These are phyloP conservation scores for Tetracladium marchalianum DNA, from an alignment of 495 filamentous ascomycete species.

Conservation along the genomic window DNA sequence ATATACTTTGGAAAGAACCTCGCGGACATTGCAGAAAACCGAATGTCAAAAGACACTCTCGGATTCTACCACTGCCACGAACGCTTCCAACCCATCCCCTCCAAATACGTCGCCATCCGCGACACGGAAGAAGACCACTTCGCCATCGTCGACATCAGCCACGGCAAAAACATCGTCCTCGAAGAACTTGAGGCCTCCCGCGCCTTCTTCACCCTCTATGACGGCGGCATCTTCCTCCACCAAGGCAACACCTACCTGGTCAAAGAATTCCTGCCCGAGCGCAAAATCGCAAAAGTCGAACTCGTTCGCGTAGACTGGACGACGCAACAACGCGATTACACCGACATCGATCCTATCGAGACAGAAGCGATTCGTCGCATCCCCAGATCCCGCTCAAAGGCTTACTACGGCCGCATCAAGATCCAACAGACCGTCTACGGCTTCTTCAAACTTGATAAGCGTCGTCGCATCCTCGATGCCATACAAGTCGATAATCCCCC, in stretches of 20 bases:
- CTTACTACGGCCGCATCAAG: conserved; percentile 76
- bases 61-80: conserved; percentile 88
- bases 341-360: conserved; percentile 84
- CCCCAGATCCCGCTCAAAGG: conserved; percentile 42
- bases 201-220: conserved; percentile 92
- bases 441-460: conserved; percentile 88
- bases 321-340: conserved; percentile 87
- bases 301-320: conserved; percentile 93
- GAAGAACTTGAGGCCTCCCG: conserved; percentile 95
- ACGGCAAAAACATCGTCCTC: conserved; percentile 72
- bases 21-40: conserved; percentile 57
- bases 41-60: conserved; percentile 59
- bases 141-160: conserved; percentile 81
- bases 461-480: conserved; percentile 77
- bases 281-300: conserved; percentile 57
- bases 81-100: conserved; percentile 78
- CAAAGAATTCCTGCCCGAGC: conserved; percentile 73
- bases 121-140: conserved; percentile 83
- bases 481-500: conserved; percentile 90
- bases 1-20: conserved; percentile 75
- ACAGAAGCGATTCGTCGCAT: conserved; percentile 74
- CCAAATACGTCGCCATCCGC: conserved; percentile 75
- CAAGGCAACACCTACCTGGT: conserved; percentile 89
- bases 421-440: conserved; percentile 84
- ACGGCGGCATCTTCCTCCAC: conserved; percentile 95